Evolutionary conservation across 495 filamentous ascomycete species (phyloP).

Genomic region (Venustampulla echinocandica): DNA sequence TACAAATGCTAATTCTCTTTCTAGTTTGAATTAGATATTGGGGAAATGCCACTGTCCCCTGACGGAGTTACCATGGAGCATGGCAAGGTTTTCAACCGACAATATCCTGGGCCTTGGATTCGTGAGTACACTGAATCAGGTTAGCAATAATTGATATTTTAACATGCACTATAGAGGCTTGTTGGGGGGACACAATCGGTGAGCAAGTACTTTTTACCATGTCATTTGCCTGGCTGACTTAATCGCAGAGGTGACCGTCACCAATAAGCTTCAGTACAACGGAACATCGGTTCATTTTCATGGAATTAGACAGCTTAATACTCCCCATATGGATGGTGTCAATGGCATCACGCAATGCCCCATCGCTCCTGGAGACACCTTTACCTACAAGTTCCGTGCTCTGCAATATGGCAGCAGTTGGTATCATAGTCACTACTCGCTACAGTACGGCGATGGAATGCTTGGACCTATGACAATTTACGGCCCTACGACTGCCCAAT

Average conservation of each 20-base stretch:
- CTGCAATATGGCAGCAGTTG: slow-evolving; percentile 48
- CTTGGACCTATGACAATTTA: slow-evolving; percentile 36
- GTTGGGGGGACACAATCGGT: no score
- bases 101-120: no score
- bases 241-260: slow-evolving; percentile 7
- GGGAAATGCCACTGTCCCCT: no score
- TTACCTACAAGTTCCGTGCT: slow-evolving; percentile 41
- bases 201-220: no score
- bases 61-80: no score
- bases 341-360: slow-evolving; percentile 36
- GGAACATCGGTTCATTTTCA: slow-evolving; percentile 40
- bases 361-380: slow-evolving; percentile 28
- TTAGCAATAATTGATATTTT: no score
- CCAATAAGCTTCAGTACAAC: slow-evolving; percentile 2
- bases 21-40: no score
- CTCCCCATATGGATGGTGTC: slow-evolving; percentile 32
- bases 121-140: no score
- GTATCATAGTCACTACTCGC: slow-evolving; percentile 52
- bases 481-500: slow-evolving; percentile 22
- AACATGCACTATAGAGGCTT: no score
- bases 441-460: slow-evolving; percentile 42
- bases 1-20: no score
- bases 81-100: no score
- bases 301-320: slow-evolving; percentile 31
- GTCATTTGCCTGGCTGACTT: no score